A percentile compares a stretch with the other conserved stretches of the same genome.
phyloP scores from a whole-genome alignment of 257 asterid genomes.

The Capsicum pubescens region DNA sequence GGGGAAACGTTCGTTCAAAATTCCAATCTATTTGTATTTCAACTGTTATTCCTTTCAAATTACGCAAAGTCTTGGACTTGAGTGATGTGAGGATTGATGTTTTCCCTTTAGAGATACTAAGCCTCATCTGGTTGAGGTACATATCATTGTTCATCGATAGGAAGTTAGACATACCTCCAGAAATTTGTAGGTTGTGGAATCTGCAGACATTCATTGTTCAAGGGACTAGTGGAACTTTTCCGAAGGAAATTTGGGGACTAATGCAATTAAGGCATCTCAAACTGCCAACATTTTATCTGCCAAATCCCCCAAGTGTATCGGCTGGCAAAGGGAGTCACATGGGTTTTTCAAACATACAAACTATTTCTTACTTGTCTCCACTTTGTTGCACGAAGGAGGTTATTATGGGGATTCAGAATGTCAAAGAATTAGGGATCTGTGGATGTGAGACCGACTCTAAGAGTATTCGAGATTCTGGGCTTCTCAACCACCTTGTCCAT shows the following conservation, averaged over 20 bases:
- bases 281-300: background rate
- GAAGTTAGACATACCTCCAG: background rate
- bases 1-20: too few species aligned
- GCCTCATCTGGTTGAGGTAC: constrained; percentile 7
- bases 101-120: background rate
- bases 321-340: background rate
- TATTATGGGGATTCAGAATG: too few species aligned
- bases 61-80: too few species aligned
- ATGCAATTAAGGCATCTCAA: constrained; percentile 22
- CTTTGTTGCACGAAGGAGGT: too few species aligned
- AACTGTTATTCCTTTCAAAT: too few species aligned
- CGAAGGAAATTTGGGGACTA: background rate
- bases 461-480: too few species aligned
- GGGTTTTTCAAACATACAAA: background rate
- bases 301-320: background rate
- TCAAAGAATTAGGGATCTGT: too few species aligned
- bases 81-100: background rate
- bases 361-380: too few species aligned
- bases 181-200: background rate
- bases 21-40: too few species aligned
- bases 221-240: too few species aligned
- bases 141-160: background rate
- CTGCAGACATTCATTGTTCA: background rate
- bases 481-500: too few species aligned
- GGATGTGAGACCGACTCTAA: too few species aligned